Evolutionary conservation across 2,329 filamentous ascomycete genomes (phyloP).

Genomic region (Aspergillus clavatus): DNA sequence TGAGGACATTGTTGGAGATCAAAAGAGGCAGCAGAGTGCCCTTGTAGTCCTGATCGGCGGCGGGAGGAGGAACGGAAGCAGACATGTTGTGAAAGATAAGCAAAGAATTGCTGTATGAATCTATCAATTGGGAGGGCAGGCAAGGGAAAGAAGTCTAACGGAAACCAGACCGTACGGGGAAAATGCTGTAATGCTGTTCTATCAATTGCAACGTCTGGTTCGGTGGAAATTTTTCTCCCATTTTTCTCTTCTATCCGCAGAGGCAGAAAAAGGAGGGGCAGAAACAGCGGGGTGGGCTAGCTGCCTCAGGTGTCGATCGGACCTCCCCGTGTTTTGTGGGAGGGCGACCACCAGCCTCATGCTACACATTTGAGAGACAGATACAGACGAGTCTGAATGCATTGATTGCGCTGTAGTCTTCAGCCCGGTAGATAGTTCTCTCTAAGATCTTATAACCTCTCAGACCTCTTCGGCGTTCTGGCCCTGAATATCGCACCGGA

Average conservation of each 20-base stretch:
- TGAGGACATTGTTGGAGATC: slow-evolving; percentile 38
- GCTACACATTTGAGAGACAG: neutral
- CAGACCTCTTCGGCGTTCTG: too few relatives aligned
- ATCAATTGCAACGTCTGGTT: neutral
- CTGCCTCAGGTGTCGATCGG: neutral
- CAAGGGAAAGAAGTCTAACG: neutral
- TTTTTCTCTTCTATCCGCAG: slow-evolving; percentile 10
- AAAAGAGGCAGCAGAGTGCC: slow-evolving; percentile 34
- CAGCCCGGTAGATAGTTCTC: too few relatives aligned
- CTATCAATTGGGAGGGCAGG: slow-evolving; percentile 1
- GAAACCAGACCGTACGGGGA: too few relatives aligned
- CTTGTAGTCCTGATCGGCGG: slow-evolving; percentile 35
- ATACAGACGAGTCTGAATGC: neutral
- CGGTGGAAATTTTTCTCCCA: neutral
- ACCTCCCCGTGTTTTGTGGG: neutral
- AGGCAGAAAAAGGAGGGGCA: slow-evolving; percentile 18
- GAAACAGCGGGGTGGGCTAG: slow-evolving; percentile 11
- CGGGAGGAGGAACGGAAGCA: slow-evolving; percentile 17
- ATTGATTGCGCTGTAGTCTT: neutral
- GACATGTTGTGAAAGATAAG: slow-evolving; percentile 19
- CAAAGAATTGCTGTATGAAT: neutral
- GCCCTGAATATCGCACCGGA: slow-evolving; percentile 5
- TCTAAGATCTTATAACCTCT: too few relatives aligned
- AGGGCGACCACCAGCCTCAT: too few relatives aligned
- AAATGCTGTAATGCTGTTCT: too few relatives aligned